These are phyloP conservation scores for Psidium friedrichsthalianum DNA, from an alignment of 345 rosid genomes.

Conservation along the genomic window DNA sequence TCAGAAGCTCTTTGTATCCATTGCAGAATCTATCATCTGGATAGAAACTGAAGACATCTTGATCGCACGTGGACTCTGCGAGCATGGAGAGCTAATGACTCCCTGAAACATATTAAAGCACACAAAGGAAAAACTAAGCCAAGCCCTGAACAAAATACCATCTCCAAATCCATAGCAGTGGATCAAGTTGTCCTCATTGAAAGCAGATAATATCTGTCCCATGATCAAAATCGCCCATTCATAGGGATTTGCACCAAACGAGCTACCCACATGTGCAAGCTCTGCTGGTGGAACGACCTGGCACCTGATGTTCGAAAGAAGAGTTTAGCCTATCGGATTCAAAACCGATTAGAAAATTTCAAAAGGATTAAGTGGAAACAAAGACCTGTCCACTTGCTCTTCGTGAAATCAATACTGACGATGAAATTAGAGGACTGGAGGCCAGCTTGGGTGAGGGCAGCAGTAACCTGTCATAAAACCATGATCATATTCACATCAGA, in stretches of 20 bases:
- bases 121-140: no score
- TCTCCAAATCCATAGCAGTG: no score
- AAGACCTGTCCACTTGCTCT: slow-evolving; percentile 95
- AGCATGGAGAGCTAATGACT: not conserved
- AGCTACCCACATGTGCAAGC: no score
- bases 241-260: no score
- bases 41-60: slow-evolving; percentile 80
- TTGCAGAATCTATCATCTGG: slow-evolving; percentile 47
- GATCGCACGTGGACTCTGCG: slow-evolving; percentile 84
- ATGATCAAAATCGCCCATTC: no score
- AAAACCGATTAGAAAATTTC: not conserved
- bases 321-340: slow-evolving; percentile 1
- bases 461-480: slow-evolving; percentile 46
- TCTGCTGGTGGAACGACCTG: slow-evolving; percentile 30
- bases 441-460: slow-evolving; percentile 78
- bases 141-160: no score
- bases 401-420: slow-evolving; percentile 89
- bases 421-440: slow-evolving; percentile 89
- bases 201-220: no score
- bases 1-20: slow-evolving; percentile 85
- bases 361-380: not conserved
- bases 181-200: no score
- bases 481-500: not conserved
- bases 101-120: no score
- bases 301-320: slow-evolving; percentile 19